Base-by-base conservation (phyloP, 2,329 filamentous ascomycete genomes). In the Chlorencoelia australis region DNA sequence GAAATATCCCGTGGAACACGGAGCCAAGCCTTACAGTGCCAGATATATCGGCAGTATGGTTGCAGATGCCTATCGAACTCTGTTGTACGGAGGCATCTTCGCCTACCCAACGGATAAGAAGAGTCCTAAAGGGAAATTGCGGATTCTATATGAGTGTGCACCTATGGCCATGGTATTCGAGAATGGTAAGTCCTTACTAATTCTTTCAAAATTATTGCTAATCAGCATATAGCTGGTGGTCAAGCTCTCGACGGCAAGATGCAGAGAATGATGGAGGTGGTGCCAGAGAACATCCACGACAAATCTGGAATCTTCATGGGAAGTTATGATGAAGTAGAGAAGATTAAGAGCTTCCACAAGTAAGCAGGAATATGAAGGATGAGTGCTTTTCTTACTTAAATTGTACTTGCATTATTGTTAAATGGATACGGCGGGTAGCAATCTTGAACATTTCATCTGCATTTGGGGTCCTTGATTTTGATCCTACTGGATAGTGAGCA, bases 101-200 rank as follows among this genome's bases (percentile, higher is more conserved):
- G 91, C 91, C 29, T 98, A 98, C 59, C 91, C 91, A 0, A 85
- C 89, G 10, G 91, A 98, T 59, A 93, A 88, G 70, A 96, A 98
- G 79, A 94, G 82, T 57, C 86, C 88, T 47, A 98, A 96, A 76
- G 91, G 91, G 51, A 98, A 98, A 71, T 73, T 98, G 50, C 75
- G 91, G 48, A 98, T 98, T 50, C 61, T 98, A 53, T 98, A 98
- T 65, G 91, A 98, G 68, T 98, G 91, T 59, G 91, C 91, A 10
- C 91, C 91, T 25, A 98, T 98, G 91, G 91, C 91, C 16, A 83
- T 96, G 80, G 75, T 98, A 5, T 96, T 98, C 61, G 91, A 98
- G 66, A 95, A 98, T 64, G 91, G 84, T 89, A 62, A 65, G 79
- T 67, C 5, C 15, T 13, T 14, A 8, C 8, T 33, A 3, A 31